phyloP scores from a whole-genome alignment of 257 asterid species.

The Hygrophila difformis region DNA sequence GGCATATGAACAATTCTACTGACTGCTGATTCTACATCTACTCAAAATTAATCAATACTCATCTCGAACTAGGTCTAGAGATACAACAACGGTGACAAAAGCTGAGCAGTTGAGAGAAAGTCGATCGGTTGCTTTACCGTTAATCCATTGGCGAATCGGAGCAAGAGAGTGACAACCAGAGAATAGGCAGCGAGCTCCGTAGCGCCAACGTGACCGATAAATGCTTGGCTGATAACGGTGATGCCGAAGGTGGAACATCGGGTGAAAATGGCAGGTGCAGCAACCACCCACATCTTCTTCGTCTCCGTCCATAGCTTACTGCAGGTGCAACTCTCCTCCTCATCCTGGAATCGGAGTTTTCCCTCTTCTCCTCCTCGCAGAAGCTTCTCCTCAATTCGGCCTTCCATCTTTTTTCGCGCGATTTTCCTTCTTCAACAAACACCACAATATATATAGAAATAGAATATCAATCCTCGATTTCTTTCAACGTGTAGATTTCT shows the following conservation, averaged over 20 bases:
- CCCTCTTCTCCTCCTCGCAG: slow-evolving; percentile 10
- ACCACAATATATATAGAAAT: background rate
- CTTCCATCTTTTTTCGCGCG: slow-evolving; percentile 19
- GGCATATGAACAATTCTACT: too few species aligned
- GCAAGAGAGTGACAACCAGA: slow-evolving; percentile 40
- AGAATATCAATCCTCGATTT: too few species aligned
- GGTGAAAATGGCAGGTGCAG: slow-evolving; percentile 55
- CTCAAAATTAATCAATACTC: too few species aligned
- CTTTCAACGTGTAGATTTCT: too few species aligned
- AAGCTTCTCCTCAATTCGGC: slow-evolving; percentile 15
- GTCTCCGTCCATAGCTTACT: slow-evolving; percentile 32
- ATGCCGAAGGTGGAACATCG: slow-evolving; percentile 42
- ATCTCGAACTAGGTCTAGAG: too few species aligned
- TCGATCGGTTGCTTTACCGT: too few species aligned
- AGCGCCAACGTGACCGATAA: slow-evolving; percentile 59
- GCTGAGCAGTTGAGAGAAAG: too few species aligned
- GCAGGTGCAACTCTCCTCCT: slow-evolving; percentile 17
- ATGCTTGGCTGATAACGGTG: slow-evolving; percentile 55
- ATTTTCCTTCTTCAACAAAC: slow-evolving; percentile 5
- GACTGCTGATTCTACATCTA: too few species aligned
- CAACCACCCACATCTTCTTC: slow-evolving; percentile 62
- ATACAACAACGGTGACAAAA: too few species aligned
- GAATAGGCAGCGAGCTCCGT: slow-evolving; percentile 59
- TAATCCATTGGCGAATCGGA: slow-evolving; percentile 45
- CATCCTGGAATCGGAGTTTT: background rate